Conservation (phyloP, 305 asterid genomes). For the Fraxinus velutina region DNA sequence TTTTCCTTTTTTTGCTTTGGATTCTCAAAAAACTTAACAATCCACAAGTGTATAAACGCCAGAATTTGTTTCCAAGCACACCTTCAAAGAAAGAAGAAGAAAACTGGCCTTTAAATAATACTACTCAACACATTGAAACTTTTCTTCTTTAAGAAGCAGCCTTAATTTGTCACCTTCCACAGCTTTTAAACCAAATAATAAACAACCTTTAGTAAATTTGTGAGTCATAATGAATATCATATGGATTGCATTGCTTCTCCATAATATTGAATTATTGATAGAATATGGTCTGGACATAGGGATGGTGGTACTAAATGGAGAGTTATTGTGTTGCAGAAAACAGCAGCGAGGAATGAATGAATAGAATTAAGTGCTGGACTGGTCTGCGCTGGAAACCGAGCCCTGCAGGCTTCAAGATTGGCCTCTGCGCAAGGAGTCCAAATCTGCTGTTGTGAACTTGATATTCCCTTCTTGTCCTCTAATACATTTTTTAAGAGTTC, state of each 20-base stretch:
- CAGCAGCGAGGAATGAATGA: constrained; percentile 23
- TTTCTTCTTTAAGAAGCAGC: too few species aligned
- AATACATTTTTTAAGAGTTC: too few species aligned
- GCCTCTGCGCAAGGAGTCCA: constrained; percentile 9
- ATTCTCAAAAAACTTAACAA: constrained; percentile 6
- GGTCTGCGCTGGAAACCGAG: constrained; percentile 32
- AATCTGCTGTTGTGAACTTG: not conserved
- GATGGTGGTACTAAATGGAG: not conserved
- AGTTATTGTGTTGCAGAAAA: constrained; percentile 18
- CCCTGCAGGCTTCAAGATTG: constrained; percentile 28
- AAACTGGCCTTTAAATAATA: too few species aligned
- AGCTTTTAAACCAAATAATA: not conserved
- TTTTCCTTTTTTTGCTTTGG: not conserved
- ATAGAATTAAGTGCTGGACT: constrained; percentile 20
- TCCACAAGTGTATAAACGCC: not conserved
- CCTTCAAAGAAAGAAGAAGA: too few species aligned
- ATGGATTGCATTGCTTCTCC: not conserved
- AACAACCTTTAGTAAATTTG: not conserved
- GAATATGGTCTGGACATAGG: not conserved
- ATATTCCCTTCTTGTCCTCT: not conserved
- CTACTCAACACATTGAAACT: too few species aligned
- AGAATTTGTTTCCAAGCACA: not conserved
- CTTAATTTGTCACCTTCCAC: not conserved
- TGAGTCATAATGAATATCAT: not conserved
- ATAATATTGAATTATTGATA: not conserved